Evolutionary conservation across 108 stramenopile species (phyloP).

Genomic region (Nitzschia putrida): DNA sequence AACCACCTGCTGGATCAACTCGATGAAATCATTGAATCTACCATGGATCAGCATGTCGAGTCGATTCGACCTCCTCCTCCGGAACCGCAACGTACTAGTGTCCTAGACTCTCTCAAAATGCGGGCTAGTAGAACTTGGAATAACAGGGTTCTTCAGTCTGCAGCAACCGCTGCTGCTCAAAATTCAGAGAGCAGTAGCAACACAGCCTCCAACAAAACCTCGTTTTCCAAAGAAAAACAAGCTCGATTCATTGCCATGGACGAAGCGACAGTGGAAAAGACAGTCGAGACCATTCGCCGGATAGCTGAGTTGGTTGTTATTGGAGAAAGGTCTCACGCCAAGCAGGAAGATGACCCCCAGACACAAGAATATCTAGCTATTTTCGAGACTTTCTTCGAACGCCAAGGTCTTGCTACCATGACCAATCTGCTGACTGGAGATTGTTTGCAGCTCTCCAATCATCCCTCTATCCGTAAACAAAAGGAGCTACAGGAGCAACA

Average conservation of each 20-base stretch:
- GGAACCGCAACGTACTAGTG: conserved; percentile 4
- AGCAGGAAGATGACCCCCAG: conserved; percentile 1
- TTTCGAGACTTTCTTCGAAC: conserved; percentile 81
- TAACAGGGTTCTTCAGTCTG: not conserved
- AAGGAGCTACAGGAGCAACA: not conserved
- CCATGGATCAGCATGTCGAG: conserved; percentile 21
- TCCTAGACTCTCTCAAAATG: conserved; percentile 14
- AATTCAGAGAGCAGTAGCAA: not conserved
- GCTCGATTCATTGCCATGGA: conserved; percentile 44
- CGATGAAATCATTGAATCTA: conserved; percentile 38
- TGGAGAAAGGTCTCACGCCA: conserved; percentile 52
- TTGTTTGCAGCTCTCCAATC: conserved; percentile 41
- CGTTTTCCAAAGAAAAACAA: not conserved
- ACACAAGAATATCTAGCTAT: conserved; percentile 54
- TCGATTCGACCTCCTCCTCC: conserved; percentile 15
- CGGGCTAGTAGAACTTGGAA: conserved; percentile 4
- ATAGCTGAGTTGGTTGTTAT: conserved; percentile 78
- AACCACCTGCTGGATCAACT: conserved; percentile 40
- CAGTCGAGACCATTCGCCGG: conserved; percentile 70
- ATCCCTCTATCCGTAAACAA: conserved; percentile 15
- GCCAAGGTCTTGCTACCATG: conserved; percentile 63
- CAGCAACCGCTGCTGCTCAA: not conserved
- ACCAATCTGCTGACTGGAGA: conserved; percentile 66
- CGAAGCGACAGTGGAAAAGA: conserved; percentile 41
- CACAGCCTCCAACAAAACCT: not conserved